A percentile compares a stretch with the other conserved stretches of the same genome.
These are phyloP conservation scores for Yamadazyma aaseri DNA, from an alignment of 1,139 yeast species.

Conservation along the genomic window DNA sequence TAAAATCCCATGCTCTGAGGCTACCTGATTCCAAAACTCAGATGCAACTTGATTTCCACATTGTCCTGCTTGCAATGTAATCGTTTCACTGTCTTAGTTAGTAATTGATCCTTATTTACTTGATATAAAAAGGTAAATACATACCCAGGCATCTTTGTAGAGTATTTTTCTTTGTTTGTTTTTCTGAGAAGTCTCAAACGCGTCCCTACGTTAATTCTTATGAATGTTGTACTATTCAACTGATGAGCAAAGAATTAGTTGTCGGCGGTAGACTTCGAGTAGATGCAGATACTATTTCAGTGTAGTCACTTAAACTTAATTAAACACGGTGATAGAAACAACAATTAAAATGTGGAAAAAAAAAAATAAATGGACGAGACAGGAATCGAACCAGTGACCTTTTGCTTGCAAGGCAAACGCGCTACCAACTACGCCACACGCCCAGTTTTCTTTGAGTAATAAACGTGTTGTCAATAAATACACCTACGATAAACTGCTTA, in stretches of 20 bases:
- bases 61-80: constrained; percentile 64
- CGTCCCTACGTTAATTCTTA: too few species aligned
- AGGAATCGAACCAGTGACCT: constrained; percentile 70
- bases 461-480: too few species aligned
- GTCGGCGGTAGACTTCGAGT: too few species aligned
- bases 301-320: too few species aligned
- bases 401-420: constrained; percentile 67
- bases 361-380: constrained; percentile 53
- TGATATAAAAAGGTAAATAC: constrained; percentile 17
- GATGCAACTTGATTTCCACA: constrained; percentile 97
- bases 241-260: too few species aligned
- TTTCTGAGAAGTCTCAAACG: not conserved
- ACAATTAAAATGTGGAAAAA: constrained; percentile 3
- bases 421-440: constrained; percentile 75
- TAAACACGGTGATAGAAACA: too few species aligned
- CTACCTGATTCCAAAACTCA: constrained; percentile 89
- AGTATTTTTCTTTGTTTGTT: constrained; percentile 6
- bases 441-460: constrained; percentile 29
- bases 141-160: constrained; percentile 28
- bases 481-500: too few species aligned
- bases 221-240: too few species aligned
- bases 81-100: constrained; percentile 37
- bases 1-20: constrained; percentile 81
- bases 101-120: constrained; percentile 16
- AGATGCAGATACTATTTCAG: too few species aligned